Percentiles rank a stretch among this genome's conserved stretches.
These are phyloP conservation scores for Xylaria telfairii DNA, from an alignment of 495 filamentous ascomycete genomes.

Conservation along the genomic window DNA sequence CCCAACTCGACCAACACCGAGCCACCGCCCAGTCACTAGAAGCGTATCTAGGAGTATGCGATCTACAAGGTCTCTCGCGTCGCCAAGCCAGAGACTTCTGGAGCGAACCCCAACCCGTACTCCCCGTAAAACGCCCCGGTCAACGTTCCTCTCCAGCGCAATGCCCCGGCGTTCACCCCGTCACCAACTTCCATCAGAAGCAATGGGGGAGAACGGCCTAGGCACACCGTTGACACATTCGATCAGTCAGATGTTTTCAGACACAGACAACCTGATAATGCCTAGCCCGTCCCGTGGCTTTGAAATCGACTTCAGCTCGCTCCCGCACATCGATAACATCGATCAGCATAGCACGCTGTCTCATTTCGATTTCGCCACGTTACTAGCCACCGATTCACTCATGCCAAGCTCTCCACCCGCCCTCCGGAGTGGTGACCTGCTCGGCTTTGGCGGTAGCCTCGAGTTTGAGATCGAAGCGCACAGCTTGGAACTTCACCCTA, in stretches of 20 bases:
- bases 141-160: conserved; percentile 25
- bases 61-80: conserved; percentile 45
- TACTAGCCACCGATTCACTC: conserved; percentile 55
- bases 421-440: conserved; percentile 21
- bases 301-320: conserved; percentile 44
- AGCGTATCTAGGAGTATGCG: conserved; percentile 60
- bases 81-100: conserved; percentile 41
- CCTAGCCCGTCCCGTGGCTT: conserved; percentile 43
- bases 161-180: conserved; percentile 37
- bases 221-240: conserved; percentile 66
- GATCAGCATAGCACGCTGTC: conserved; percentile 35
- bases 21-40: conserved; percentile 61
- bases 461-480: conserved; percentile 21
- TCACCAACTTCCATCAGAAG: conserved; percentile 46
- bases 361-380: conserved; percentile 48
- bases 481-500: not conserved
- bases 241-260: conserved; percentile 64
- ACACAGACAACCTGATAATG: conserved; percentile 54
- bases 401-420: conserved; percentile 64
- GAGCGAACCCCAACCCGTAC: conserved; percentile 52
- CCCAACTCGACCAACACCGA: conserved; percentile 62
- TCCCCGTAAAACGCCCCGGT: conserved; percentile 44
- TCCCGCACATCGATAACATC: conserved; percentile 51
- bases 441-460: conserved; percentile 23
- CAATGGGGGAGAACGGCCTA: conserved; percentile 41